A percentile compares a stretch with the other conserved stretches of the same genome.
Evolutionary conservation across 176 grass and related monocot species (phyloP).

Genomic region (Phoenix roebelenii): DNA sequence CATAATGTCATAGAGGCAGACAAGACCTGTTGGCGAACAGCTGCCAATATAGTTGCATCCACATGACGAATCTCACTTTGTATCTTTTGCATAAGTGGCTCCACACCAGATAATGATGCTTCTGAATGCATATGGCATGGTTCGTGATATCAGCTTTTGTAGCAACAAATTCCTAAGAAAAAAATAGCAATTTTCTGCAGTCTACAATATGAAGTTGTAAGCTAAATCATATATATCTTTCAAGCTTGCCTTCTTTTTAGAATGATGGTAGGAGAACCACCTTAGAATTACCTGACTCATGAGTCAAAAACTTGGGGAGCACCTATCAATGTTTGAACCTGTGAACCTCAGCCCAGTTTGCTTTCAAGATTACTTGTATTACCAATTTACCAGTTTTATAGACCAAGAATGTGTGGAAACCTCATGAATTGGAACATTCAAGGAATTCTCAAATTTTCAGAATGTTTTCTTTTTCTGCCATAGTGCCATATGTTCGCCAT

Average conservation of each 20-base stretch:
- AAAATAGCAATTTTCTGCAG: too few relatives aligned
- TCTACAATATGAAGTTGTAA: too few relatives aligned
- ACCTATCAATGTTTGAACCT: too few relatives aligned
- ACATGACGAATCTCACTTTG: slow-evolving; percentile 96
- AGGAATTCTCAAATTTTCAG: neutral
- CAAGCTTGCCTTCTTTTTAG: too few relatives aligned
- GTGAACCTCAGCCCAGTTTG: too few relatives aligned
- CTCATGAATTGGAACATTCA: neutral
- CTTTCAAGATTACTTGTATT: neutral
- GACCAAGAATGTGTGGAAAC: neutral
- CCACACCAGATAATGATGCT: slow-evolving; percentile 83
- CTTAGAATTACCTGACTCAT: too few relatives aligned
- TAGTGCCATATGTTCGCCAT: too few relatives aligned
- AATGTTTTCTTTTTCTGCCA: too few relatives aligned
- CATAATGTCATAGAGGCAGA: neutral
- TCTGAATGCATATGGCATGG: slow-evolving; percentile 32
- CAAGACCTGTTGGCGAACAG: slow-evolving; percentile 85
- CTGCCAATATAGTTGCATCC: slow-evolving; percentile 84
- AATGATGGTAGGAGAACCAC: too few relatives aligned
- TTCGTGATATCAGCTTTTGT: slow-evolving; percentile 2
- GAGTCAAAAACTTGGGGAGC: too few relatives aligned
- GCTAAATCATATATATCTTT: too few relatives aligned
- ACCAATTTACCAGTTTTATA: neutral
- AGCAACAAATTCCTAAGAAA: neutral
- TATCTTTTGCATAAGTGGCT: slow-evolving; percentile 99